Evolutionary conservation across 2,329 filamentous ascomycete species (phyloP).

Genomic region (Sporothrix brunneoviolacea): DNA sequence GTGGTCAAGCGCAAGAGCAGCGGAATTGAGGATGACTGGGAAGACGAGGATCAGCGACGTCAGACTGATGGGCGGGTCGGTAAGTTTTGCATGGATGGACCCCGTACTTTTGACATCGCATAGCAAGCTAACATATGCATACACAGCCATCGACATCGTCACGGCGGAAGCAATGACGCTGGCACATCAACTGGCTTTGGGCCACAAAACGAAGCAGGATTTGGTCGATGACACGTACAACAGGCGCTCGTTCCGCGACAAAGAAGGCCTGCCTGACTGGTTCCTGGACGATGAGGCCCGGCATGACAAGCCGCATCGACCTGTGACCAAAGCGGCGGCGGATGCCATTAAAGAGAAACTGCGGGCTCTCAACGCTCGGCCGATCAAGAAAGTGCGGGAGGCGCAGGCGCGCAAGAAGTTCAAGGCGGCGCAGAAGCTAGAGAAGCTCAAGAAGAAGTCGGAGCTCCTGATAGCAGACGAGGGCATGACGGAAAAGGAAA

Average conservation of each 20-base stretch:
- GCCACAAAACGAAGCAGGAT: conserved; percentile 71
- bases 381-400: conserved; percentile 98
- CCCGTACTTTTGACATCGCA: neutral
- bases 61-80: conserved; percentile 56
- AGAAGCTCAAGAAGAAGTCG: conserved; percentile 97
- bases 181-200: conserved; percentile 83
- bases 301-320: conserved; percentile 78
- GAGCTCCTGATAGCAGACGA: conserved; percentile 83
- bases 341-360: conserved; percentile 90
- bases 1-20: conserved; percentile 45
- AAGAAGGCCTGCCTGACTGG: conserved; percentile 92
- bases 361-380: conserved; percentile 85
- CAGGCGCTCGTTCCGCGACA: conserved; percentile 83
- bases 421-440: conserved; percentile 80
- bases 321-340: conserved; percentile 86
- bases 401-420: conserved; percentile 96
- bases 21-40: conserved; percentile 47
- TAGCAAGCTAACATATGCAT: neutral
- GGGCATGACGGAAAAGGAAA: conserved; percentile 91
- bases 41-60: conserved; percentile 54
- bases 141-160: conserved; percentile 86
- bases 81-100: conserved; percentile 28
- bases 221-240: conserved; percentile 90
- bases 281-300: conserved; percentile 86
- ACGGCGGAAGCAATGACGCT: conserved; percentile 99